phyloP scores from a whole-genome alignment of 2,329 filamentous ascomycete species.

The Xylariaceae sp. region DNA sequence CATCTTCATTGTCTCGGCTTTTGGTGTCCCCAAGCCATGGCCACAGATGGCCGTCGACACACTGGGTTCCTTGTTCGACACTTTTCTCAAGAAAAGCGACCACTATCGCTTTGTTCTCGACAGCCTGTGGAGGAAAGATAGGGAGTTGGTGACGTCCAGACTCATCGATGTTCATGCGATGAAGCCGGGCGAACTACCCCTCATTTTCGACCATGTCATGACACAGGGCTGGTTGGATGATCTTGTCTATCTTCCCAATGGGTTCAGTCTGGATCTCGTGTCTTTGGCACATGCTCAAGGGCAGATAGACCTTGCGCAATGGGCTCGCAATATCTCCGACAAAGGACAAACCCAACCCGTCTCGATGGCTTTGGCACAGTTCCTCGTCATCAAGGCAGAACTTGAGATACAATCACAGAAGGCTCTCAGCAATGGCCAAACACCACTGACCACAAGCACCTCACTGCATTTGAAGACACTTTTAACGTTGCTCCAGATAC shows the following conservation, averaged over 20 bases:
- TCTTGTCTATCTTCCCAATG: slow-evolving; percentile 73
- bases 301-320: slow-evolving; percentile 75
- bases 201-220: slow-evolving; percentile 76
- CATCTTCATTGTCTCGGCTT: slow-evolving; percentile 75
- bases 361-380: slow-evolving; percentile 70
- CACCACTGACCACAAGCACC: slow-evolving; percentile 59
- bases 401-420: slow-evolving; percentile 75
- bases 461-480: slow-evolving; percentile 84
- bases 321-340: slow-evolving; percentile 71
- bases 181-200: slow-evolving; percentile 63
- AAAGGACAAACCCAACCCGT: slow-evolving; percentile 65
- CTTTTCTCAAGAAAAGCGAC: slow-evolving; percentile 76
- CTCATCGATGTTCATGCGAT: slow-evolving; percentile 74
- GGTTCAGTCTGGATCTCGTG: slow-evolving; percentile 83
- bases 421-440: slow-evolving; percentile 56
- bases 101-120: slow-evolving; percentile 87
- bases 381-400: slow-evolving; percentile 79
- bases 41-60: slow-evolving; percentile 71
- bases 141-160: slow-evolving; percentile 77
- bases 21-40: slow-evolving; percentile 76
- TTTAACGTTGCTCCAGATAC: slow-evolving; percentile 72
- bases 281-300: slow-evolving; percentile 80
- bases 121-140: slow-evolving; percentile 88
- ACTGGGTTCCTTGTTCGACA: slow-evolving; percentile 73
- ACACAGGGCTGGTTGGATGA: slow-evolving; percentile 83